Conservation (phyloP, 371 early-diverging fungal genomes). For the Mortierella sp. region DNA sequence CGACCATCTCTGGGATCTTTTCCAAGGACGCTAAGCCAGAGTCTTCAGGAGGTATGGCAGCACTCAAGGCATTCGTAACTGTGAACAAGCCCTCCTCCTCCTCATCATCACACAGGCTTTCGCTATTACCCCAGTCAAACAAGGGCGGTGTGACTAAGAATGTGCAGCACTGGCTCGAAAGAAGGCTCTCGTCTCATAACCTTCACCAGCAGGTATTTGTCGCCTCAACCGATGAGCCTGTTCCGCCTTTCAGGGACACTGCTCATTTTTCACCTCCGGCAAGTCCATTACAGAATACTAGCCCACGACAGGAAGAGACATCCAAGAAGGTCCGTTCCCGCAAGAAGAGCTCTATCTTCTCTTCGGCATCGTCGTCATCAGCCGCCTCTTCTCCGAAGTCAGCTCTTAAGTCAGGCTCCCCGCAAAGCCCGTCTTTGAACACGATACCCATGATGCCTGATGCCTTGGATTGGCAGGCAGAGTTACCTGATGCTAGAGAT, state of each 20-base stretch:
- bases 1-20: conserved; percentile 27
- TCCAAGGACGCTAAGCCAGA: conserved; percentile 31
- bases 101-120: not conserved
- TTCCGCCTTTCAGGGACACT: conserved; percentile 4
- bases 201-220: conserved; percentile 13
- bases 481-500: not conserved
- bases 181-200: conserved; percentile 18
- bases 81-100: conserved; percentile 14
- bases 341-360: conserved; percentile 26
- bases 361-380: conserved; percentile 12
- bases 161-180: conserved; percentile 31
- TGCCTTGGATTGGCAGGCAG: too few species aligned
- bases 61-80: conserved; percentile 23
- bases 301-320: not conserved
- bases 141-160: conserved; percentile 22
- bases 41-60: not conserved
- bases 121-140: not conserved
- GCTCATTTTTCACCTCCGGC: conserved; percentile 19
- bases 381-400: conserved; percentile 6
- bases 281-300: not conserved
- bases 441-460: not conserved
- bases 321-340: not conserved
- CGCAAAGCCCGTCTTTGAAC: conserved; percentile 1
- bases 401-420: conserved; percentile 10
- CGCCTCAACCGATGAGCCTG: conserved; percentile 29